Evolutionary conservation across 2,329 filamentous ascomycete genomes (phyloP).

Genomic region (Penicillium expansum): DNA sequence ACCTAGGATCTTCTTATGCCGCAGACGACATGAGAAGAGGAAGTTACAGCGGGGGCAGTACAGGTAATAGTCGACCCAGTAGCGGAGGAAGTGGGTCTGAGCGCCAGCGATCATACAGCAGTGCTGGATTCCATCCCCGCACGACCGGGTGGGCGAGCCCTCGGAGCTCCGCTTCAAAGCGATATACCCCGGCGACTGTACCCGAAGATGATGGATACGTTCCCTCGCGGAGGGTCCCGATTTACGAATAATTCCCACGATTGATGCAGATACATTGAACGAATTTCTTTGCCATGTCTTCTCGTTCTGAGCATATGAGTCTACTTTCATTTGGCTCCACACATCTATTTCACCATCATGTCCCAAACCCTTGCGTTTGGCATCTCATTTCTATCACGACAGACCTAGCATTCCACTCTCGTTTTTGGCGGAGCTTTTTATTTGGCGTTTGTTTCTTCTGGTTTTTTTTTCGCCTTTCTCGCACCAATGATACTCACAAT

Average conservation of each 20-base stretch:
- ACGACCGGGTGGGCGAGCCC: conserved; percentile 21
- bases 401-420: not conserved
- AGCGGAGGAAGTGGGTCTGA: conserved; percentile 28
- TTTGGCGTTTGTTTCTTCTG: not conserved
- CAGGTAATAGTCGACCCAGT: conserved; percentile 18
- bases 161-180: conserved; percentile 19
- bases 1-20: conserved; percentile 22
- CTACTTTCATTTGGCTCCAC: not conserved
- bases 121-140: conserved; percentile 13
- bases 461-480: not conserved
- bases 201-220: conserved; percentile 17
- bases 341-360: not conserved
- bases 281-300: not conserved
- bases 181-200: conserved; percentile 17
- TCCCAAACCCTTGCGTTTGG: not conserved
- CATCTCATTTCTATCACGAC: not conserved
- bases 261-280: not conserved
- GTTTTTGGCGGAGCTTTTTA: not conserved
- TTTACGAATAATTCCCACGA: conserved; percentile 18
- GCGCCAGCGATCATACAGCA: conserved; percentile 24
- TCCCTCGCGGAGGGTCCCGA: conserved; percentile 13
- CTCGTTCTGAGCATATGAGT: not conserved
- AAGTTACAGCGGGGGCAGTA: conserved; percentile 23
- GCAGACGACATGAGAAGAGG: conserved; percentile 27
- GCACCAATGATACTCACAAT: not conserved